Percentiles rank a stretch among this genome's conserved stretches.
Conservation (phyloP, 192 early-diverging fungal species). For the Rhizoclosmatium sp. region DNA sequence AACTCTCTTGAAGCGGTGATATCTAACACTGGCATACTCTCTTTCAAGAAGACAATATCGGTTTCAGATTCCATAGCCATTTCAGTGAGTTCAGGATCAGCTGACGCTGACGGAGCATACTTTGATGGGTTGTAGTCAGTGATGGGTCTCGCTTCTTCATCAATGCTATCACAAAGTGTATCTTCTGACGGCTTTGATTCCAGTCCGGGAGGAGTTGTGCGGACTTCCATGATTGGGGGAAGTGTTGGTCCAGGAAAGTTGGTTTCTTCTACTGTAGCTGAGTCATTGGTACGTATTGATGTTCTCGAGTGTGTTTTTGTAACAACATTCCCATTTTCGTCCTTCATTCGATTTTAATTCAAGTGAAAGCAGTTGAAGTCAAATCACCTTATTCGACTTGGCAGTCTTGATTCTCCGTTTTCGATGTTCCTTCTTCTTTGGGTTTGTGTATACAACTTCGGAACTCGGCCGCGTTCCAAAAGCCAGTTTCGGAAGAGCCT, state of each 20-base stretch:
- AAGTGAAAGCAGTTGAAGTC: neutral
- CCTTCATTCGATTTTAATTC: neutral
- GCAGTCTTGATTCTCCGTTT: conserved; percentile 3
- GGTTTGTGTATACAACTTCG: neutral
- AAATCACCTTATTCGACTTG: neutral
- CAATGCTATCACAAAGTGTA: neutral
- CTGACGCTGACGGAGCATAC: no score
- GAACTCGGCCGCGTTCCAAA: conserved; percentile 28
- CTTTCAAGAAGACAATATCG: neutral
- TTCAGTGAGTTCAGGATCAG: neutral
- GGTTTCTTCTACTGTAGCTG: neutral
- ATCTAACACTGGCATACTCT: neutral
- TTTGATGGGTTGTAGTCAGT: neutral
- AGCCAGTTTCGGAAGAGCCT: conserved; percentile 4
- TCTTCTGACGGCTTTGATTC: neutral
- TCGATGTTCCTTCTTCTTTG: neutral
- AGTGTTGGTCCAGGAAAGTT: neutral
- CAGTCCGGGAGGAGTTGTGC: neutral
- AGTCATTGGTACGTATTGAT: neutral
- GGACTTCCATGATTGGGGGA: conserved; percentile 11
- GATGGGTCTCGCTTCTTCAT: neutral
- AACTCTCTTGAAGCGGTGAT: no score
- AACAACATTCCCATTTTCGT: neutral
- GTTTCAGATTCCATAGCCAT: neutral
- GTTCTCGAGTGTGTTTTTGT: neutral